phyloP scores from a whole-genome alignment of 768 basidiomycete genomes.

The Podaxis sp. region DNA sequence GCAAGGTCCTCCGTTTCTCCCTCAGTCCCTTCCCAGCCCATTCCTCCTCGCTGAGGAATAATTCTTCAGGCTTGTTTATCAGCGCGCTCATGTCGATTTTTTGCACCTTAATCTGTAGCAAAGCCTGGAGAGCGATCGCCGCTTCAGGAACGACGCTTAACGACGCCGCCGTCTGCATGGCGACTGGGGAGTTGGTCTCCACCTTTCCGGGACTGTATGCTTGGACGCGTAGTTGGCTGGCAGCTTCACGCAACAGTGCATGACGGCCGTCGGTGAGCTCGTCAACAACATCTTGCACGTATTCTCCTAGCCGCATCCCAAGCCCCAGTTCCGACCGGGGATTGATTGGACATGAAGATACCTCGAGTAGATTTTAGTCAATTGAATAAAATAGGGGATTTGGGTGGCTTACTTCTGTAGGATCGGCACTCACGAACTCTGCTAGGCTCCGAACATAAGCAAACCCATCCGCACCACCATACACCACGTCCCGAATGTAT shows the following conservation, averaged over 20 bases:
- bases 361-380: background rate
- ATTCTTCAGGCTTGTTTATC: conserved; percentile 41
- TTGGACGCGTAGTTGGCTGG: conserved; percentile 23
- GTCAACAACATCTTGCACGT: conserved; percentile 43
- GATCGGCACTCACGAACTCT: conserved; percentile 54
- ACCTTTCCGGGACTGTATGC: background rate
- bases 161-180: conserved; percentile 34
- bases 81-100: conserved; percentile 53
- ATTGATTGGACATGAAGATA: conserved; percentile 3
- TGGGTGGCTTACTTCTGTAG: conserved; percentile 20
- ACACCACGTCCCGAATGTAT: conserved; percentile 71
- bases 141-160: conserved; percentile 39
- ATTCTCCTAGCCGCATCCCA: conserved; percentile 35
- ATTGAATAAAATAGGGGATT: conserved; percentile 1
- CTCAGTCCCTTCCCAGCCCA: conserved; percentile 44
- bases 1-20: conserved; percentile 23
- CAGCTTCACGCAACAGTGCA: conserved; percentile 38
- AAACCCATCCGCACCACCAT: conserved; percentile 72
- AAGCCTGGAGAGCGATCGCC: conserved; percentile 31
- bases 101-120: conserved; percentile 38
- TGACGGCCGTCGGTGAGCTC: conserved; percentile 45
- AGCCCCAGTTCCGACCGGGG: conserved; percentile 17
- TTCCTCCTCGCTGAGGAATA: conserved; percentile 46
- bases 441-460: conserved; percentile 77
- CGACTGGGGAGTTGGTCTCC: conserved; percentile 18